phyloP scores from a whole-genome alignment of 2,329 filamentous ascomycete species.

The Plenodomus lindquistii region DNA sequence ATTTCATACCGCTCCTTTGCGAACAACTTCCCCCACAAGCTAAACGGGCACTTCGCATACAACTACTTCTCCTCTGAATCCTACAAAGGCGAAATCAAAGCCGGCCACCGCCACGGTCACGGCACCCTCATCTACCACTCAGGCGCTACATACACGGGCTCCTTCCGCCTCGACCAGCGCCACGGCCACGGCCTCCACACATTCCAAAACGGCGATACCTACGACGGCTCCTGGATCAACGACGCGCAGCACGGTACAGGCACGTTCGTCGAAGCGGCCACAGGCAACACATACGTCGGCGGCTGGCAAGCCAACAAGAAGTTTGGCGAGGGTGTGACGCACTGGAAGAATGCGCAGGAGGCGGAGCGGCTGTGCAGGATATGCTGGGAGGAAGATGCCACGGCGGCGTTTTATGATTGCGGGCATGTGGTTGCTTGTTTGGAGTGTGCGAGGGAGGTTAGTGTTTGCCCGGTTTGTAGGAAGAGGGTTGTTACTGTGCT shows the following conservation, averaged over 20 bases:
- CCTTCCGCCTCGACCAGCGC: slow-evolving; percentile 57
- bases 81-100: slow-evolving; percentile 57
- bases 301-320: slow-evolving; percentile 64
- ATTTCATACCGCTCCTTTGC: slow-evolving; percentile 47
- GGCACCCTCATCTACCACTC: slow-evolving; percentile 59
- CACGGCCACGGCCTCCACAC: slow-evolving; percentile 62
- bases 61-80: slow-evolving; percentile 60
- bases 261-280: slow-evolving; percentile 59
- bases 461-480: slow-evolving; percentile 64
- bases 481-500: slow-evolving; percentile 60
- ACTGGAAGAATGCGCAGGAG: slow-evolving; percentile 65
- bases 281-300: slow-evolving; percentile 64
- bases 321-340: slow-evolving; percentile 64
- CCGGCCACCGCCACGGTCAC: slow-evolving; percentile 56
- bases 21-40: slow-evolving; percentile 49
- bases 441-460: slow-evolving; percentile 62
- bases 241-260: slow-evolving; percentile 66
- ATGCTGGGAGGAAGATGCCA: slow-evolving; percentile 63
- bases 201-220: slow-evolving; percentile 68
- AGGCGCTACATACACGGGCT: slow-evolving; percentile 60
- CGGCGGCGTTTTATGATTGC: slow-evolving; percentile 65
- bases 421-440: slow-evolving; percentile 66
- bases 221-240: slow-evolving; percentile 61
- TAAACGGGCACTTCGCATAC: slow-evolving; percentile 53
- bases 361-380: slow-evolving; percentile 63